Evolutionary conservation across 1,284 basidiomycete species (phyloP).

Genomic region (Puccinia polysora): DNA sequence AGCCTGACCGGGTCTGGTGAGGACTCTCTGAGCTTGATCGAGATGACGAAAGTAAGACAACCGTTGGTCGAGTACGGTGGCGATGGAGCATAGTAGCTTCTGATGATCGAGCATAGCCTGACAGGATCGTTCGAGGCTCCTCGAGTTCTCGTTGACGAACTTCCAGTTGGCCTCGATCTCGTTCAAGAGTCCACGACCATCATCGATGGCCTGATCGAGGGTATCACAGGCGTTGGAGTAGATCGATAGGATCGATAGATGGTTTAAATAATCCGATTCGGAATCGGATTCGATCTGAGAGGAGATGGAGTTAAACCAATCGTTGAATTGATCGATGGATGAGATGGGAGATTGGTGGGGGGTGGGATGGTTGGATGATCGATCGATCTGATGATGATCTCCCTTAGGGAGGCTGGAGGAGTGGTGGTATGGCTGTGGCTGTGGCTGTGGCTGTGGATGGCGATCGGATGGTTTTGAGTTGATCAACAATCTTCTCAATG

Average conservation of each 20-base stretch:
- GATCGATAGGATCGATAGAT: slow-evolving; percentile 67
- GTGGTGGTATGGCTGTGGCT: too few relatives aligned
- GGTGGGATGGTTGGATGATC: too few relatives aligned
- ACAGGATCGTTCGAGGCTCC: slow-evolving; percentile 80
- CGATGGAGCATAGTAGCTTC: slow-evolving; percentile 71
- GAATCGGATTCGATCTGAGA: slow-evolving; percentile 81
- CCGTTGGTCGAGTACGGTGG: slow-evolving; percentile 69
- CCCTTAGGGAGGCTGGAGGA: too few relatives aligned
- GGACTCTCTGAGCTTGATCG: slow-evolving; percentile 78
- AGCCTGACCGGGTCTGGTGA: slow-evolving; percentile 84
- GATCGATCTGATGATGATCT: too few relatives aligned
- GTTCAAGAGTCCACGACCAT: slow-evolving; percentile 68
- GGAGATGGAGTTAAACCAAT: slow-evolving; percentile 84
- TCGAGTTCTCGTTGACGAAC: slow-evolving; percentile 79
- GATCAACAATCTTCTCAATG: neutral
- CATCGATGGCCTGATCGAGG: slow-evolving; percentile 65
- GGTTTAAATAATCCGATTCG: slow-evolving; percentile 78
- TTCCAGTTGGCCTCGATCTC: slow-evolving; percentile 75
- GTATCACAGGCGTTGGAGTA: slow-evolving; percentile 71
- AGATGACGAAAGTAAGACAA: slow-evolving; percentile 87
- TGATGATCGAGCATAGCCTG: slow-evolving; percentile 79
- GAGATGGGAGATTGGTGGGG: slow-evolving; percentile 69
- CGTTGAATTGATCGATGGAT: slow-evolving; percentile 87
- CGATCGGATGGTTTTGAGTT: slow-evolving; percentile 54
- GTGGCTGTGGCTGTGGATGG: too few relatives aligned